A percentile compares a stretch with the other conserved stretches of the same genome.
Conservation (phyloP, 2,329 filamentous ascomycete genomes). For the Neobulgaria alba region DNA sequence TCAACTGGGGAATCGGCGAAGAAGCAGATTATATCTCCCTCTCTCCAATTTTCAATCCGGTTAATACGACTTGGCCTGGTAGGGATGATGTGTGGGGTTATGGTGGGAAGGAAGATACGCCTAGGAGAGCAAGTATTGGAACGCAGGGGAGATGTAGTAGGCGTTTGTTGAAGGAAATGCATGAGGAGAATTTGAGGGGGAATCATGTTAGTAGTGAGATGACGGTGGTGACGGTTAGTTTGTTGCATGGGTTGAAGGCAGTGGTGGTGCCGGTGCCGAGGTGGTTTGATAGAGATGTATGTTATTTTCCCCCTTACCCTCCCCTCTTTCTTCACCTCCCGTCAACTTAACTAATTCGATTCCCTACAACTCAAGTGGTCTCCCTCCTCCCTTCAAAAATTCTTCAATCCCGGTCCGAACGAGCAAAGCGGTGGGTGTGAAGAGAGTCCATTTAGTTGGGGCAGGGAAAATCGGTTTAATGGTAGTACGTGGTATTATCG, state of each 20-base stretch:
- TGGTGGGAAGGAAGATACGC: constrained; percentile 33
- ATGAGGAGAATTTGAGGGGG: constrained; percentile 63
- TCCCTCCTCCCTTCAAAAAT: constrained; percentile 44
- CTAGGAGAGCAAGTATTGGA: constrained; percentile 60
- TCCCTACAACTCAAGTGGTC: no score
- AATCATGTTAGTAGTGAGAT: constrained; percentile 76
- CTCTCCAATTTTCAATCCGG: constrained; percentile 70
- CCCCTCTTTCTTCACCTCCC: no score
- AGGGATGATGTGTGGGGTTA: constrained; percentile 52
- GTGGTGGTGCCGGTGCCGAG: constrained; percentile 72
- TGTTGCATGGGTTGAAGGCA: constrained; percentile 72
- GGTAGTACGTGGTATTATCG: constrained; percentile 56
- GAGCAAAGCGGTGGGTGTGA: constrained; percentile 43
- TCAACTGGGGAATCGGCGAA: constrained; percentile 68
- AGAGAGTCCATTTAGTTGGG: constrained; percentile 50
- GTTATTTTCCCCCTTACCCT: no score
- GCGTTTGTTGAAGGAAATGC: constrained; percentile 65
- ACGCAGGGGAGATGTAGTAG: constrained; percentile 68
- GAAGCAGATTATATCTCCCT: constrained; percentile 58
- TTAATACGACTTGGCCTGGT: constrained; percentile 65
- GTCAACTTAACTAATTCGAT: no score
- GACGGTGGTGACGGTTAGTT: constrained; percentile 63
- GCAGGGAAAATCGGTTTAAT: constrained; percentile 46
- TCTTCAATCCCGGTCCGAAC: constrained; percentile 51
- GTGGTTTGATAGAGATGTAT: constrained; percentile 70